Evolutionary conservation across 805 yeast genomes (phyloP).

Genomic region (Yarrowia bubula): DNA sequence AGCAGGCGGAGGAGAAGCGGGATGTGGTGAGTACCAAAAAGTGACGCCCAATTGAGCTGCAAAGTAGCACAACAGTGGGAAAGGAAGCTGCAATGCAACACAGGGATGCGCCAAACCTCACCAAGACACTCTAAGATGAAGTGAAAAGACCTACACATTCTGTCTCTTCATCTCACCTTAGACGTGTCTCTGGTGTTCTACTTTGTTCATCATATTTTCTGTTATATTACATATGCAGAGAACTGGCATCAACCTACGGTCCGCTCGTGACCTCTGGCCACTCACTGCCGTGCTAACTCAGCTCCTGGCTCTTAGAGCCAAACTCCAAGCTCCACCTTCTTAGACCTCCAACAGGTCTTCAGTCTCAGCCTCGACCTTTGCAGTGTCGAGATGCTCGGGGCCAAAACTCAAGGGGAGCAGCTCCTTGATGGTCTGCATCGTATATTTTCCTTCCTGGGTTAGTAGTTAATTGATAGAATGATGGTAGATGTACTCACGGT

Average conservation of each 20-base stretch:
- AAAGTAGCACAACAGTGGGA: too few relatives aligned
- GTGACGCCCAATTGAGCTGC: too few relatives aligned
- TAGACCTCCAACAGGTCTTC: conserved; percentile 4
- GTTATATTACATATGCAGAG: neutral
- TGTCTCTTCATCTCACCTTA: too few relatives aligned
- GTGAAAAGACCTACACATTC: too few relatives aligned
- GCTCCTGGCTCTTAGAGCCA: conserved; percentile 23
- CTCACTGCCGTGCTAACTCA: neutral
- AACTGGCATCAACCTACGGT: neutral
- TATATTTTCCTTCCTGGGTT: conserved; percentile 46
- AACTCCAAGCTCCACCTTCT: conserved; percentile 17
- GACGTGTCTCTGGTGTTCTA: neutral
- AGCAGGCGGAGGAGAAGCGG: conserved; percentile 58
- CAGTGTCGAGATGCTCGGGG: conserved; percentile 56
- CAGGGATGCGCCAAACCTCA: too few relatives aligned
- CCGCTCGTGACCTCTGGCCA: neutral
- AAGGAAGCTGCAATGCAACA: too few relatives aligned
- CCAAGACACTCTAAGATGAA: too few relatives aligned
- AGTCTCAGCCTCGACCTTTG: conserved; percentile 8
- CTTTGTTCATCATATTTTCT: neutral
- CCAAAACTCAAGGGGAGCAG: conserved; percentile 85
- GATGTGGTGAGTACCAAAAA: conserved; percentile 44
- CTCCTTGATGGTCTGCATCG: conserved; percentile 54
- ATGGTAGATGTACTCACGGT: conserved; percentile 32
- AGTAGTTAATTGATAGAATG: neutral